Percentiles rank a stretch among this genome's conserved stretches.
These are phyloP conservation scores for Apostasia ramifera DNA, from an alignment of 106 monocot genomes.

Conservation along the genomic window DNA sequence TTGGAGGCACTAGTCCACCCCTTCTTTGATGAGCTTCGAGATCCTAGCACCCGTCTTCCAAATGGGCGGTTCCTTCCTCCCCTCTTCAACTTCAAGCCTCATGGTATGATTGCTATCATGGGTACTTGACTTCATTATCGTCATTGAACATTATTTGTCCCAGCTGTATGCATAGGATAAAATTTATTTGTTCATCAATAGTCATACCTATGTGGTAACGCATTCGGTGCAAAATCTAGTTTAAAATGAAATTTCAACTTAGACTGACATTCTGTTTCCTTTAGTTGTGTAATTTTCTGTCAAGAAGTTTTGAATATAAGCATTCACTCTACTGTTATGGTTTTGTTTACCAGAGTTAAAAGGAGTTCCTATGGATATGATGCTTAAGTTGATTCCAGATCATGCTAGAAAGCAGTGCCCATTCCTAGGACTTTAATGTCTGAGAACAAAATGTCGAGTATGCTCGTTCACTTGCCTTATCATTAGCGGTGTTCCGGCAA, in stretches of 20 bases:
- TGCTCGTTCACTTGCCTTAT: too few species aligned
- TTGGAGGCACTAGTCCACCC: conserved; percentile 54
- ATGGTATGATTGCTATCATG: conserved; percentile 21
- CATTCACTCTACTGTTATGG: too few species aligned
- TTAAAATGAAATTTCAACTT: neutral
- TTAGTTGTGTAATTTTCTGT: neutral
- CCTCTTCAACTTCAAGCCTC: conserved; percentile 59
- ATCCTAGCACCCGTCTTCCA: conserved; percentile 47
- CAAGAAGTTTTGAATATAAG: too few species aligned
- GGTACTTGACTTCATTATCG: too few species aligned
- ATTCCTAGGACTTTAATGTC: conserved; percentile 35
- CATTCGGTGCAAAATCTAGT: neutral
- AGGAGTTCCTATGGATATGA: conserved; percentile 31
- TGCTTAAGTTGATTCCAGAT: conserved; percentile 48
- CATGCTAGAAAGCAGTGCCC: conserved; percentile 65
- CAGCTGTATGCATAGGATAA: too few species aligned
- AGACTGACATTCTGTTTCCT: neutral
- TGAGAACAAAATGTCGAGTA: too few species aligned
- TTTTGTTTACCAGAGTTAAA: conserved; percentile 38
- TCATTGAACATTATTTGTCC: neutral
- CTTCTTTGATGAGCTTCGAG: conserved; percentile 54
- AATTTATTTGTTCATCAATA: too few species aligned
- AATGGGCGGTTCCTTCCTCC: conserved; percentile 53
- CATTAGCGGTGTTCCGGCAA: too few species aligned
- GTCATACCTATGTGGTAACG: too few species aligned